These are phyloP conservation scores for Stentor roeselii DNA, from an alignment of 73 alveolate species.

Conservation along the genomic window DNA sequence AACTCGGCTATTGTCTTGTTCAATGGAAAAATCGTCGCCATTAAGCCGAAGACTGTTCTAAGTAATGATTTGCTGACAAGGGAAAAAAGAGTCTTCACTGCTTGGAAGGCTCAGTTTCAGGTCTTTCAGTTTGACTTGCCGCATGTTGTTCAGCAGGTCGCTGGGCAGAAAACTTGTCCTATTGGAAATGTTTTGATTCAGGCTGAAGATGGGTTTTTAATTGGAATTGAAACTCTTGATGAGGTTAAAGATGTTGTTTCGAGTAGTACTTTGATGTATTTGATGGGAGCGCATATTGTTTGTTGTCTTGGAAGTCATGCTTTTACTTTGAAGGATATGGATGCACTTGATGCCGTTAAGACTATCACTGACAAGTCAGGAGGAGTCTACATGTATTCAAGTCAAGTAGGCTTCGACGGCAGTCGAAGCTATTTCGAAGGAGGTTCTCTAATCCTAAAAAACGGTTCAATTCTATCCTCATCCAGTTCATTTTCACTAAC, in stretches of 20 bases:
- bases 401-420: constrained; percentile 77
- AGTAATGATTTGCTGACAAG: constrained; percentile 83
- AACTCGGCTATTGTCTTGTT: constrained; percentile 63
- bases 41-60: constrained; percentile 80
- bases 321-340: constrained; percentile 20
- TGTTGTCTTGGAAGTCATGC: constrained; percentile 66
- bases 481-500: constrained; percentile 67
- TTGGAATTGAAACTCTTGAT: constrained; percentile 76
- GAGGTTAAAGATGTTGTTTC: constrained; percentile 69
- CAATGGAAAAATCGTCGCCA: constrained; percentile 60
- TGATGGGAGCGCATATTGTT: constrained; percentile 78
- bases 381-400: constrained; percentile 63
- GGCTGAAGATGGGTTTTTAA: constrained; percentile 50
- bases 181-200: constrained; percentile 69
- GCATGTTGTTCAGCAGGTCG: constrained; percentile 30
- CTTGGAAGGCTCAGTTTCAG: constrained; percentile 71
- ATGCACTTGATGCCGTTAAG: not conserved
- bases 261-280: constrained; percentile 29
- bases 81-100: constrained; percentile 84
- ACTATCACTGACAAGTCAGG: constrained; percentile 59
- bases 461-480: constrained; percentile 73
- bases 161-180: constrained; percentile 44
- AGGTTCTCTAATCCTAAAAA: constrained; percentile 69
- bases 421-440: constrained; percentile 84
- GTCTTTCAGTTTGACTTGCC: constrained; percentile 60